These are phyloP conservation scores for Cytospora piceae DNA, from an alignment of 2,329 filamentous ascomycete species.

Conservation along the genomic window DNA sequence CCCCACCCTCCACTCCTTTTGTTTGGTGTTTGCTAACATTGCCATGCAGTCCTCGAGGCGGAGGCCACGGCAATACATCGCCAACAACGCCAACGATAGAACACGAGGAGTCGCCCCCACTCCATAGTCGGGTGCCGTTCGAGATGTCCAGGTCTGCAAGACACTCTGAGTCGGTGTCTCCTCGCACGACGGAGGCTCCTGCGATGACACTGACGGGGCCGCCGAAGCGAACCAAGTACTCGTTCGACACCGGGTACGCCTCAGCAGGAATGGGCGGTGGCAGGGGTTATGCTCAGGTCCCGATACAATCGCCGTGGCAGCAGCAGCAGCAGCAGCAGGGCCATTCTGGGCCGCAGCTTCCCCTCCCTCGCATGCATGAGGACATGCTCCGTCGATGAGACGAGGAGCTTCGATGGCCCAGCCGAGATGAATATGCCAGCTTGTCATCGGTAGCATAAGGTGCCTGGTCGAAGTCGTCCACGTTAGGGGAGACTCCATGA, in stretches of 20 bases:
- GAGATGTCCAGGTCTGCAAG: conserved; percentile 48
- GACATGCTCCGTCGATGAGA: conserved; percentile 48
- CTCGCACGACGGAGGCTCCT: conserved; percentile 44
- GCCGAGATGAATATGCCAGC: background rate
- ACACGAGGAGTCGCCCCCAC: conserved; percentile 47
- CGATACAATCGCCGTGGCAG: conserved; percentile 31
- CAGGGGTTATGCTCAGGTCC: conserved; percentile 37
- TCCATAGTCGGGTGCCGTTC: conserved; percentile 34
- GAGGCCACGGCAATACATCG: conserved; percentile 55
- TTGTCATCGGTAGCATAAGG: too few species aligned
- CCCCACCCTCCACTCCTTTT: background rate
- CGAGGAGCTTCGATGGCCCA: conserved; percentile 38
- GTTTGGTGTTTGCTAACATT: conserved; percentile 31
- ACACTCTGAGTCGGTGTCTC: conserved; percentile 53
- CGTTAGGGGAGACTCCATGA: too few species aligned
- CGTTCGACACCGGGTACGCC: conserved; percentile 51
- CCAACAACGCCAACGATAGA: conserved; percentile 57
- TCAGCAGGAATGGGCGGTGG: conserved; percentile 37
- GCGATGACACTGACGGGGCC: conserved; percentile 40
- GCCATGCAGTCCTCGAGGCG: conserved; percentile 56
- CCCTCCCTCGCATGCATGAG: conserved; percentile 53
- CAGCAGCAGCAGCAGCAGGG: conserved; percentile 44
- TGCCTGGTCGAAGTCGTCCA: too few species aligned
- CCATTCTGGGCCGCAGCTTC: conserved; percentile 43
- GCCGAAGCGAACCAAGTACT: conserved; percentile 54